Evolutionary conservation across 805 yeast genomes (phyloP).

Genomic region (Candida koratica): DNA sequence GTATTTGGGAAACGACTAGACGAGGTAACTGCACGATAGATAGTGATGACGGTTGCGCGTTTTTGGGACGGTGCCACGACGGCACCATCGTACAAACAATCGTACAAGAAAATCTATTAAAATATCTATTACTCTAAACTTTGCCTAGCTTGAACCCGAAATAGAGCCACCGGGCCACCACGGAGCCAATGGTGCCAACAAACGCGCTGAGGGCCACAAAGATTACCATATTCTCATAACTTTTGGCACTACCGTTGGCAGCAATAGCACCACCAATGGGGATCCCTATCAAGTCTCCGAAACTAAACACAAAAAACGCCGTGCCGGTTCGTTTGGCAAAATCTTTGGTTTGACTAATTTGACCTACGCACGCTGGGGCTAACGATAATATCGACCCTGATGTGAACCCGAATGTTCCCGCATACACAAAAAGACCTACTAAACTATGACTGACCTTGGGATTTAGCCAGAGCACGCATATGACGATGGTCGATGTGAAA

Average conservation of each 20-base stretch:
- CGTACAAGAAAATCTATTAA: no score
- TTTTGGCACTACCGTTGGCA: constrained; percentile 4
- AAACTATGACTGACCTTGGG: constrained; percentile 22
- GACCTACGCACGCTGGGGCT: constrained; percentile 26
- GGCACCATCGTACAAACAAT: no score
- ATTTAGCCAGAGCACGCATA: constrained; percentile 24
- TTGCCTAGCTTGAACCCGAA: constrained; percentile 17
- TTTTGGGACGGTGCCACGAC: no score
- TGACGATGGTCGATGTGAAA: constrained; percentile 17
- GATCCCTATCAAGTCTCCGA: constrained; percentile 28
- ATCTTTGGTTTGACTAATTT: constrained; percentile 23
- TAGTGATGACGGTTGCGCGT: constrained; percentile 7
- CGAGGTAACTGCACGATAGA: constrained; percentile 3
- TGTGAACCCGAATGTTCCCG: constrained; percentile 25
- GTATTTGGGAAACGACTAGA: not conserved
- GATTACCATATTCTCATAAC: constrained; percentile 21
- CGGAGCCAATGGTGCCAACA: constrained; percentile 21
- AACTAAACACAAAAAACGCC: constrained; percentile 23
- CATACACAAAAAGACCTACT: constrained; percentile 21
- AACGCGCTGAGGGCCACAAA: constrained; percentile 20
- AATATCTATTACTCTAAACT: no score
- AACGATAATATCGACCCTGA: constrained; percentile 26
- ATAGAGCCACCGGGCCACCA: constrained; percentile 20
- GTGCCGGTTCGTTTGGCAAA: constrained; percentile 27
- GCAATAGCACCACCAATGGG: constrained; percentile 29